phyloP scores from a whole-genome alignment of 768 basidiomycete species.

The Candolleomyces efflorescens region DNA sequence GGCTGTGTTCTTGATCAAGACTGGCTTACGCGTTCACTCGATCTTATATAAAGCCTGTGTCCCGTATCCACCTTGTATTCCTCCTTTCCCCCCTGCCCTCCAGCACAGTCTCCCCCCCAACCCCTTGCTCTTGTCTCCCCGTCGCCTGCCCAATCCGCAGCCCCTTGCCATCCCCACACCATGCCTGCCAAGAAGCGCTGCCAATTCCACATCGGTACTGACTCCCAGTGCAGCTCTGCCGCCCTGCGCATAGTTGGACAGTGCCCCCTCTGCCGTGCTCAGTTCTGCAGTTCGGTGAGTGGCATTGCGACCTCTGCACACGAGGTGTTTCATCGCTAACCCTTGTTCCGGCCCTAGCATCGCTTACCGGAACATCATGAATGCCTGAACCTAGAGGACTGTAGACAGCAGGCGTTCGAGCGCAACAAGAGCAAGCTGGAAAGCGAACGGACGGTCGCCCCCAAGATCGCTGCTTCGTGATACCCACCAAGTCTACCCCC shows the following conservation, averaged over 20 bases:
- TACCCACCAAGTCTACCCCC: slow-evolving; percentile 6
- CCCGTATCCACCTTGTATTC: slow-evolving; percentile 3
- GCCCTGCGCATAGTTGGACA: slow-evolving; percentile 81
- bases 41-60: slow-evolving; percentile 13
- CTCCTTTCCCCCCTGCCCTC: neutral
- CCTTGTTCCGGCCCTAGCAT: slow-evolving; percentile 48
- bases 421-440: slow-evolving; percentile 85
- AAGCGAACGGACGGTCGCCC: slow-evolving; percentile 80
- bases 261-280: slow-evolving; percentile 73
- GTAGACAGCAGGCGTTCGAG: slow-evolving; percentile 84
- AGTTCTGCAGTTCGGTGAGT: slow-evolving; percentile 77
- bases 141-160: slow-evolving; percentile 6
- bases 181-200: slow-evolving; percentile 91
- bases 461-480: slow-evolving; percentile 83
- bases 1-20: slow-evolving; percentile 6
- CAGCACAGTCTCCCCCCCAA: neutral
- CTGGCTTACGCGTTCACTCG: slow-evolving; percentile 31
- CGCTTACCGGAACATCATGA: slow-evolving; percentile 86
- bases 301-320: neutral
- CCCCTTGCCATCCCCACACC: slow-evolving; percentile 7
- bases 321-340: slow-evolving; percentile 10
- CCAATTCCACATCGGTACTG: slow-evolving; percentile 53
- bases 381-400: slow-evolving; percentile 80
- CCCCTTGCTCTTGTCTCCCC: slow-evolving; percentile 4
- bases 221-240: slow-evolving; percentile 67